Percentiles rank a stretch among this genome's conserved stretches.
Conservation (phyloP, 208 protist species). For the Wallacemonas rigidus region DNA sequence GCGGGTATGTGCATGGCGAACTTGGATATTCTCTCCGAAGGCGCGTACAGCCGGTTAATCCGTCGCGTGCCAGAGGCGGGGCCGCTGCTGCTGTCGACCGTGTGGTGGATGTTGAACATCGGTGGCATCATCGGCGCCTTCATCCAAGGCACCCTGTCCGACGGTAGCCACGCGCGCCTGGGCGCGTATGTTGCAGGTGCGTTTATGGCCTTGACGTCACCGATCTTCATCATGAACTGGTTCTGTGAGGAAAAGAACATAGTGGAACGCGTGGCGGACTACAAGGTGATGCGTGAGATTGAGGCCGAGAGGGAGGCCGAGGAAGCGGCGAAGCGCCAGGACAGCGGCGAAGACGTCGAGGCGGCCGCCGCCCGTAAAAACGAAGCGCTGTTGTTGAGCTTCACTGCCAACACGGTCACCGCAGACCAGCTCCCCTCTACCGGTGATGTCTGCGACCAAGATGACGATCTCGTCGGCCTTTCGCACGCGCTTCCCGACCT, state of each 20-base stretch:
- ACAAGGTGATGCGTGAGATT: slow-evolving; percentile 14
- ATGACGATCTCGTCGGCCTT: slow-evolving; percentile 14
- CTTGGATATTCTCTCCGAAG: slow-evolving; percentile 47
- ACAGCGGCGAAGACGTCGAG: slow-evolving; percentile 3
- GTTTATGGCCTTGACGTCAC: slow-evolving; percentile 22
- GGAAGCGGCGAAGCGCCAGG: not conserved
- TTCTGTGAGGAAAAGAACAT: slow-evolving; percentile 32
- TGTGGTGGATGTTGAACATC: slow-evolving; percentile 43
- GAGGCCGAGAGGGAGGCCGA: slow-evolving; percentile 17
- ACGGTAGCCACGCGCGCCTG: slow-evolving; percentile 16
- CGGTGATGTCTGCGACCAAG: not conserved
- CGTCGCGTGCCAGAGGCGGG: slow-evolving; percentile 25
- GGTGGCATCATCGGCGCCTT: slow-evolving; percentile 29
- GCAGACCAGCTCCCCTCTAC: not conserved
- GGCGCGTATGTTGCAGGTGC: slow-evolving; percentile 25
- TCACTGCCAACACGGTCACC: slow-evolving; percentile 6
- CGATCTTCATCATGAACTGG: slow-evolving; percentile 44
- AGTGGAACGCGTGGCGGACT: slow-evolving; percentile 29
- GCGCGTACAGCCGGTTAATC: slow-evolving; percentile 40
- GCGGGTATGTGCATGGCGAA: slow-evolving; percentile 30
- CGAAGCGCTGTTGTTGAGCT: slow-evolving; percentile 8
- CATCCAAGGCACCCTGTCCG: slow-evolving; percentile 34
- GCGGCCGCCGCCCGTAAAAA: not conserved
- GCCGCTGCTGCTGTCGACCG: slow-evolving; percentile 31
- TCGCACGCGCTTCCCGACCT: slow-evolving; percentile 2